These are phyloP conservation scores for Astrothelium macrocarpum DNA, from an alignment of 495 filamentous ascomycete species.

Conservation along the genomic window DNA sequence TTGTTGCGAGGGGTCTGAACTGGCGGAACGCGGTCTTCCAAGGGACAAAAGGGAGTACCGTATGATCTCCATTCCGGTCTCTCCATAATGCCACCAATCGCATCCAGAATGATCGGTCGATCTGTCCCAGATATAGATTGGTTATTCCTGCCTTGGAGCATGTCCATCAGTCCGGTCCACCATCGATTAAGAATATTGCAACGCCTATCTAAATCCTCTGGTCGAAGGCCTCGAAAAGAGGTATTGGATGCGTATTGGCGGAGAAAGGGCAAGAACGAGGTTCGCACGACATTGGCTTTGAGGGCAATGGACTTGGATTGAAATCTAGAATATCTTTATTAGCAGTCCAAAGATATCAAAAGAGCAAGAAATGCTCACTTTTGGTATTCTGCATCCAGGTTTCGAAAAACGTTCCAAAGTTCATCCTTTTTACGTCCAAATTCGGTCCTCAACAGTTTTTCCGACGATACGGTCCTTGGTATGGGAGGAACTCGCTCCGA, in stretches of 20 bases:
- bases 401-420: conserved; percentile 77
- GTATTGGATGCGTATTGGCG: conserved; percentile 59
- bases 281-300: conserved; percentile 72
- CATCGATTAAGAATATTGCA: conserved; percentile 81
- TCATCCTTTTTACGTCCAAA: conserved; percentile 61
- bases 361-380: conserved; percentile 43
- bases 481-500: conserved; percentile 42
- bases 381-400: conserved; percentile 71
- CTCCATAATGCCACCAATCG: conserved; percentile 75
- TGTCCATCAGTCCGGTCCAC: conserved; percentile 86
- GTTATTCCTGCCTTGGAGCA: conserved; percentile 67
- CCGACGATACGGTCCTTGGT: conserved; percentile 39
- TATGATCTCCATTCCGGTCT: conserved; percentile 82
- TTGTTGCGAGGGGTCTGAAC: conserved; percentile 33
- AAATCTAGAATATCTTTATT: conserved; percentile 43
- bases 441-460: conserved; percentile 32
- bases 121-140: conserved; percentile 66
- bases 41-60: conserved; percentile 52
- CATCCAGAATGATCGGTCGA: conserved; percentile 74
- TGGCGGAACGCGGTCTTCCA: conserved; percentile 40
- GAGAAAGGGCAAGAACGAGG: conserved; percentile 76
- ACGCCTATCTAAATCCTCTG: conserved; percentile 82
- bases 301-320: conserved; percentile 64
- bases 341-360: conserved; percentile 9
- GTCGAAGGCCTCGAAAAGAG: conserved; percentile 54